Base-by-base conservation (phyloP, 345 rosid genomes). In the Adansonia digitata region DNA sequence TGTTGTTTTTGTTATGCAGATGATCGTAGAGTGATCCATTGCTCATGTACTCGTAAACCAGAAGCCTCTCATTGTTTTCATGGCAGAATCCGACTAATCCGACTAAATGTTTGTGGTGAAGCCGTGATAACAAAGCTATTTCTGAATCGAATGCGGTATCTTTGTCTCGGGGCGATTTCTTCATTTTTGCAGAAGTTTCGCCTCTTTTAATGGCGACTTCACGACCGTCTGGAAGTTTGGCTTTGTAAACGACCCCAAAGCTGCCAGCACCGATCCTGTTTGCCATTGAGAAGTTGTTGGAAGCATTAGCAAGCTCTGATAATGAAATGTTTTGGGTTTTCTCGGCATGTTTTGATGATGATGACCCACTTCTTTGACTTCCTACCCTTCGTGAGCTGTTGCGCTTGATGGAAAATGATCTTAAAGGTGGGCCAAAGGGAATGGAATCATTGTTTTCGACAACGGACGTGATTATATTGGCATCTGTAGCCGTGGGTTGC, bases 91-190 rank as follows among this genome's bases (percentile, higher is more conserved):
- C 94, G 2, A 83, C 68, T 12, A 90, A 72, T 7, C 85, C 83
- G 1, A 90, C 89, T 37, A 90, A 75, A 82, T 90, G 92, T 82
- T 85, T 90, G 67, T 90, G 94, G 77, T 90, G 87, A 61, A 90
- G 78, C 46, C 90, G 76, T 0, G 92, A 82, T 56, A 85, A 64
- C 7, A 85, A 45, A 4, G 85, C 86, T 46, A 90, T 49, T 73
- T 90, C 92, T 5, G 92, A 88, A 17, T 80, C 84, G 40, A 88
- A 90, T 26, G 89, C 88, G 7, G 75, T 84, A 43, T 90, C 92
- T 69, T 81, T 84, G 67, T 88, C 92, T 75, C 64, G 84, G 61
- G 69, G 57, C 62, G 81, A 86, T 81, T 62, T 78, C 12, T 0
- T 35, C 78, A 12, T 57, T 26, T 59, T 78, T 3, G 59, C 35